Percentiles rank a stretch among this genome's conserved stretches.
Evolutionary conservation across 352 stramenopile genomes (phyloP).

Genomic region (Phytophthora brassicae): DNA sequence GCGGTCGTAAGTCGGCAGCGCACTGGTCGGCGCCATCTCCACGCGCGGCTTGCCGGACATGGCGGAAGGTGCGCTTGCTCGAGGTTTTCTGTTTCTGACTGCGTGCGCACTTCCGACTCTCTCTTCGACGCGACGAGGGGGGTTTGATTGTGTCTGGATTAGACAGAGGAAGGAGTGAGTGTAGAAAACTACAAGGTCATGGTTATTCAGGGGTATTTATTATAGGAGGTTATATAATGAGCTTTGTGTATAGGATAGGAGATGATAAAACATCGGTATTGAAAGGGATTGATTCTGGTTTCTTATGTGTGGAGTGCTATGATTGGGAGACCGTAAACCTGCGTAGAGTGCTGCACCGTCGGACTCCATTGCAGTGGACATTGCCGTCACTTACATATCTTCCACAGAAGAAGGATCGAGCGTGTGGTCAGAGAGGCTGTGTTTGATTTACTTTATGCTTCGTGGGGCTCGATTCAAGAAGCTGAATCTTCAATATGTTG

Average conservation of each 20-base stretch:
- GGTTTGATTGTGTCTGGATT: neutral
- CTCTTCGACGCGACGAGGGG: slow-evolving; percentile 15
- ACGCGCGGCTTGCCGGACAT: slow-evolving; percentile 47
- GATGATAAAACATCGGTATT: too few species aligned
- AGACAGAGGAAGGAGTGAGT: neutral
- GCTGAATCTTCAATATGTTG: too few species aligned
- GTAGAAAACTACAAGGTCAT: too few species aligned
- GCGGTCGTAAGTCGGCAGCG: slow-evolving; percentile 75
- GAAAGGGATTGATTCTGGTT: too few species aligned
- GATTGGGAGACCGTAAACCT: neutral
- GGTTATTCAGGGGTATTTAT: neutral
- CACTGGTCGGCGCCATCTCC: slow-evolving; percentile 61
- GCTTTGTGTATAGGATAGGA: too few species aligned
- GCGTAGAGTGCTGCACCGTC: neutral
- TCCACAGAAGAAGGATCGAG: neutral
- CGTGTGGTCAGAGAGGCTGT: neutral
- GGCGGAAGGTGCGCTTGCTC: neutral
- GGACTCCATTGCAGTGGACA: neutral
- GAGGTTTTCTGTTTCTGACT: slow-evolving; percentile 23
- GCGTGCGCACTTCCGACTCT: slow-evolving; percentile 1
- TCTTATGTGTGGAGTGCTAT: neutral
- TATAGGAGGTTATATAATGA: neutral
- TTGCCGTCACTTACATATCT: neutral
- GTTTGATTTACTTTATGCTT: too few species aligned
- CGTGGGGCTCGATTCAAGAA: neutral